Evolutionary conservation across 2,329 filamentous ascomycete genomes (phyloP).

Genomic region (Didymella sp.): DNA sequence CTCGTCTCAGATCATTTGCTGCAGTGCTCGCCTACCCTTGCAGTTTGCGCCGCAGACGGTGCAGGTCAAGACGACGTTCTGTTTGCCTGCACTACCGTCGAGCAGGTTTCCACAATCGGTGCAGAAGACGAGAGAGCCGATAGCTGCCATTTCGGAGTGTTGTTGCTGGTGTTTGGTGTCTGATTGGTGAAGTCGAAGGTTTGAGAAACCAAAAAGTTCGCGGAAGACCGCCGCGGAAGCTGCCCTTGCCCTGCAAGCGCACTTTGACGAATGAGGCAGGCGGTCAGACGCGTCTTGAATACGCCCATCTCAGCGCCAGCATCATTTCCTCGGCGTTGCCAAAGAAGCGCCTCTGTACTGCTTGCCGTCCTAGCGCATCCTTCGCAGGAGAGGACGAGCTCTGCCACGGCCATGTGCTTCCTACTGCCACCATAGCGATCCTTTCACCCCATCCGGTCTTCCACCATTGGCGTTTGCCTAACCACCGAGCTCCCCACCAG

Average conservation of each 20-base stretch:
- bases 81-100: constrained; percentile 77
- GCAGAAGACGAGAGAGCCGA: constrained; percentile 92
- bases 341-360: constrained; percentile 8
- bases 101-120: constrained; percentile 90
- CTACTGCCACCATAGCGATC: constrained; percentile 20
- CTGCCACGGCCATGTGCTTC: constrained; percentile 26
- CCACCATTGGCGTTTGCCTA: constrained; percentile 7
- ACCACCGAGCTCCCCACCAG: constrained; percentile 5
- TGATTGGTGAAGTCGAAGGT: constrained; percentile 11
- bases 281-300: constrained; percentile 40
- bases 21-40: constrained; percentile 65
- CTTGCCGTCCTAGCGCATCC: constrained; percentile 12
- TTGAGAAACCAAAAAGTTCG: constrained; percentile 31
- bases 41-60: constrained; percentile 86
- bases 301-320: constrained; percentile 2
- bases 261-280: constrained; percentile 32
- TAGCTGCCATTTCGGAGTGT: constrained; percentile 73
- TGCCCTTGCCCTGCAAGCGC: constrained; percentile 23
- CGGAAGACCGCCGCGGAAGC: constrained; percentile 23
- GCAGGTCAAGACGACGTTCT: constrained; percentile 79
- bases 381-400: constrained; percentile 10
- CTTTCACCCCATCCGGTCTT: background rate
- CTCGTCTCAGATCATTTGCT: background rate
- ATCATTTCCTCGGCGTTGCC: background rate
- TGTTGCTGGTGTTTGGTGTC: constrained; percentile 3